Conservation (phyloP, 2,329 filamentous ascomycete species). For the Kalaharituber pfeilii region DNA sequence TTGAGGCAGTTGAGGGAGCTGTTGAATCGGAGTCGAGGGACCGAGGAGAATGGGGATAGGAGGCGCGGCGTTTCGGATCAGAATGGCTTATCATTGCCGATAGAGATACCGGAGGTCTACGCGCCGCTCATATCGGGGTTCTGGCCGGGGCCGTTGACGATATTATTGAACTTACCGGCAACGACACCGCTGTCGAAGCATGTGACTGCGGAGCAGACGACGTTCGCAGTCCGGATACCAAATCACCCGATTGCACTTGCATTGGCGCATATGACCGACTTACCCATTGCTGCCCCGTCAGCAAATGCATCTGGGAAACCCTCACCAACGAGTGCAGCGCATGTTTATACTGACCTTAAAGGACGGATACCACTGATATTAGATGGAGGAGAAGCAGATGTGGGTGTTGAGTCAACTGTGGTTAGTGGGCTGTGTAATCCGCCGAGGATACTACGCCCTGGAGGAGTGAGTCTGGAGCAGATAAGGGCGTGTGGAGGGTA, state of each 20-base stretch:
- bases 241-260: slow-evolving; percentile 66
- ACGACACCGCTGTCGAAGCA: slow-evolving; percentile 62
- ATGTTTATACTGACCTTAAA: slow-evolving; percentile 69
- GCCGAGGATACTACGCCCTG: slow-evolving; percentile 67
- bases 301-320: slow-evolving; percentile 90
- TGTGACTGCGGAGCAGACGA: slow-evolving; percentile 68
- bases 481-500: slow-evolving; percentile 45
- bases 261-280: slow-evolving; percentile 61
- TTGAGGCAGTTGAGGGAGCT: slow-evolving; percentile 54
- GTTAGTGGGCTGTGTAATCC: slow-evolving; percentile 75
- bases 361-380: slow-evolving; percentile 73
- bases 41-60: slow-evolving; percentile 7
- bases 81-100: slow-evolving; percentile 17
- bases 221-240: slow-evolving; percentile 84
- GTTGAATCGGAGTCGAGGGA: slow-evolving; percentile 30
- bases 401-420: slow-evolving; percentile 93
- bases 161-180: slow-evolving; percentile 63
- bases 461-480: slow-evolving; percentile 70
- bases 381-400: slow-evolving; percentile 68
- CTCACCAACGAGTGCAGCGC: slow-evolving; percentile 74
- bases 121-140: slow-evolving; percentile 59
- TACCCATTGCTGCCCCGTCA: slow-evolving; percentile 75
- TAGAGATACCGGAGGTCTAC: slow-evolving; percentile 55
- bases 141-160: slow-evolving; percentile 89
- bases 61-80: slow-evolving; percentile 9